These are phyloP conservation scores for Geum urbanum DNA, from an alignment of 306 rosid species.

Conservation along the genomic window DNA sequence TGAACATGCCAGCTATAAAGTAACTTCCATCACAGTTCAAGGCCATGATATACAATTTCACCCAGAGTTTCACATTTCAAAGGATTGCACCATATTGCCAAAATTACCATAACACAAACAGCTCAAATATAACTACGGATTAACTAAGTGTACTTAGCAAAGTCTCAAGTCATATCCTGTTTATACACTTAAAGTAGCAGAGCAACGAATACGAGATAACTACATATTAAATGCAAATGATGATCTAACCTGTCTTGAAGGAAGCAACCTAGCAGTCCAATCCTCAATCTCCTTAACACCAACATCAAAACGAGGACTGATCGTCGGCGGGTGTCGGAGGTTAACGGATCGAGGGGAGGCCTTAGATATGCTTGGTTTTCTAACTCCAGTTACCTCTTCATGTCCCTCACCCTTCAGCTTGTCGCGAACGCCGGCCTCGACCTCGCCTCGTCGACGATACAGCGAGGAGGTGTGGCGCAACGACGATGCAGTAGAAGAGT, in stretches of 20 bases:
- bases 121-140: not conserved
- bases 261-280: constrained; percentile 64
- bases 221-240: not conserved
- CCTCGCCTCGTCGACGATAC: too few species aligned
- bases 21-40: not conserved
- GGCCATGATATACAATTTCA: not conserved
- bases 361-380: too few species aligned
- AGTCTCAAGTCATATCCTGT: too few species aligned
- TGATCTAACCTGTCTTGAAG: constrained; percentile 56
- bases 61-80: not conserved
- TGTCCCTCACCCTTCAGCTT: too few species aligned
- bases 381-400: too few species aligned
- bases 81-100: not conserved
- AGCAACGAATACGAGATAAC: not conserved
- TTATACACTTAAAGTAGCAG: too few species aligned
- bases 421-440: too few species aligned
- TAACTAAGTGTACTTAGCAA: too few species aligned
- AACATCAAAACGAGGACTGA: constrained; percentile 64
- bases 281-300: constrained; percentile 64
- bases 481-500: too few species aligned
- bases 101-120: not conserved
- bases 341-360: too few species aligned
- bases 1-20: not conserved
- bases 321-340: too few species aligned
- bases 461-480: too few species aligned